A percentile compares a stretch with the other conserved stretches of the same genome.
Evolutionary conservation across 1,139 yeast species (phyloP).

Genomic region (Yamadazyma diospyri): DNA sequence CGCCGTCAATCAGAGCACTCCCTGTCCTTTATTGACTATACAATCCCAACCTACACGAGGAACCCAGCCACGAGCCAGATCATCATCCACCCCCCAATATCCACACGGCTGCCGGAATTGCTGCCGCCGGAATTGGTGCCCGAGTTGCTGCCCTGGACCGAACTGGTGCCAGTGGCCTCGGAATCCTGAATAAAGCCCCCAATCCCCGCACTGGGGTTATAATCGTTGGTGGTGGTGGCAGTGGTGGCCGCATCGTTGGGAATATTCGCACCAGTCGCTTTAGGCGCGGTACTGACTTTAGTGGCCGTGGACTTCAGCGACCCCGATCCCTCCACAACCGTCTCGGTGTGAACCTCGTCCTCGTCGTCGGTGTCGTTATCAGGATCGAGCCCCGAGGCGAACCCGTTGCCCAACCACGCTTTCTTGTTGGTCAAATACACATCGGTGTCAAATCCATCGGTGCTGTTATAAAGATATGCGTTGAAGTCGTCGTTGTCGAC

Average conservation of each 20-base stretch:
- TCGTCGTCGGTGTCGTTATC: conserved; percentile 26
- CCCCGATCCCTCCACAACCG: conserved; percentile 13
- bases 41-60: too few relatives aligned
- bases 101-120: conserved; percentile 2
- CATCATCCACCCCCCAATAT: too few relatives aligned
- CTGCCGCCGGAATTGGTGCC: too few relatives aligned
- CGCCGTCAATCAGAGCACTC: too few relatives aligned
- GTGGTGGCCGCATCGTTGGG: conserved; percentile 10
- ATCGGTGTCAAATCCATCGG: conserved; percentile 42
- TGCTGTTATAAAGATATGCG: conserved; percentile 56
- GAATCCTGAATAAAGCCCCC: conserved; percentile 39
- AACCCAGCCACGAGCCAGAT: too few relatives aligned
- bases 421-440: conserved; percentile 58
- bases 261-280: conserved; percentile 13
- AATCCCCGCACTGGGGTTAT: conserved; percentile 21
- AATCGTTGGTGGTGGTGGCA: conserved; percentile 15
- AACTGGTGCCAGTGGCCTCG: conserved; percentile 11
- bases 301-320: conserved; percentile 13
- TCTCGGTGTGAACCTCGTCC: conserved; percentile 11
- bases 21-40: too few relatives aligned
- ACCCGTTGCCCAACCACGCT: conserved; percentile 55
- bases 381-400: conserved; percentile 67
- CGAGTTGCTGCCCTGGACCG: conserved; percentile 8
- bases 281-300: conserved; percentile 11
- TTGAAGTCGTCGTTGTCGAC: conserved; percentile 23